Conservation (phyloP, 371 early-diverging fungal species). For the Blakeslea trispora region DNA sequence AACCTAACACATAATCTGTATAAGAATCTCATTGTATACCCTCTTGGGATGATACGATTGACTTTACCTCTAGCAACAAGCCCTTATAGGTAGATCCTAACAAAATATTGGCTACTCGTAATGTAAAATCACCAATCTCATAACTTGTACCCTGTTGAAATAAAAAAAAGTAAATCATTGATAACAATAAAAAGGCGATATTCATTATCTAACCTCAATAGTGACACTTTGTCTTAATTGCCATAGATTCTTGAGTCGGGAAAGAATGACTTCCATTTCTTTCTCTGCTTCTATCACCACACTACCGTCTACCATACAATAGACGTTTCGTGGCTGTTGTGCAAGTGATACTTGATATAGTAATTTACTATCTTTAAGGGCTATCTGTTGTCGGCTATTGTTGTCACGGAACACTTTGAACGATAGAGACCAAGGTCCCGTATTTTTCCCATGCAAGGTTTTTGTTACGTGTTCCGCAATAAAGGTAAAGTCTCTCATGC, state of each 20-base stretch:
- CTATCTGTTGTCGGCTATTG: conserved; percentile 20
- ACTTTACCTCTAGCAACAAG: conserved; percentile 50
- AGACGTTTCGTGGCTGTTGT: conserved; percentile 49
- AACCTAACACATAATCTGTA: conserved; percentile 26
- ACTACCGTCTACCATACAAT: conserved; percentile 58
- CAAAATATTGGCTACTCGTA: conserved; percentile 53
- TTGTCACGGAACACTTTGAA: conserved; percentile 51
- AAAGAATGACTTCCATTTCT: conserved; percentile 48
- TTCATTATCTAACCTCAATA: conserved; percentile 39
- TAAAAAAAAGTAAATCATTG: neutral
- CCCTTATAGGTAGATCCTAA: conserved; percentile 54
- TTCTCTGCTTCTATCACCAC: conserved; percentile 56
- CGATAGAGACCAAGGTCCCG: conserved; percentile 49
- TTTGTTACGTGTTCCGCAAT: conserved; percentile 55
- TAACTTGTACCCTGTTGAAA: conserved; percentile 44
- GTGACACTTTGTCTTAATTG: conserved; percentile 46
- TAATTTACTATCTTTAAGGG: conserved; percentile 37
- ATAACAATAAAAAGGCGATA: neutral
- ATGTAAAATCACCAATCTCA: conserved; percentile 55
- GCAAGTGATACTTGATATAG: conserved; percentile 50
- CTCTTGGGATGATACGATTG: neutral
- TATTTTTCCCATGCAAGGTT: conserved; percentile 50
- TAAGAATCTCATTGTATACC: neutral
- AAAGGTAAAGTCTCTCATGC: conserved; percentile 50
- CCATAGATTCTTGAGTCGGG: conserved; percentile 54